phyloP scores from a whole-genome alignment of 2,329 filamentous ascomycete species.

The Phialophora verrucosa region DNA sequence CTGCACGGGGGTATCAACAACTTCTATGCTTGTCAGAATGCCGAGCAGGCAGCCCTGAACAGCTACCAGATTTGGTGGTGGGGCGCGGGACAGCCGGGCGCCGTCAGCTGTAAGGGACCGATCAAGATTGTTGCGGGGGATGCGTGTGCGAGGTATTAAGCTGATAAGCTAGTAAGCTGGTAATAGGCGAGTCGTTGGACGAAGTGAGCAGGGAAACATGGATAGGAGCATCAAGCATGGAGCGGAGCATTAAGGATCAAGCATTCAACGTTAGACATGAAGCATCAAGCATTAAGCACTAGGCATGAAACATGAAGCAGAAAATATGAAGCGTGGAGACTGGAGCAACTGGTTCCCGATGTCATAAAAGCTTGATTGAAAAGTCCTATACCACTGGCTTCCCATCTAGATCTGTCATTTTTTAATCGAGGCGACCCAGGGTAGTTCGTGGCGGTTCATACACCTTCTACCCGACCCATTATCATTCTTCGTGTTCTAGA shows the following conservation, averaged over 20 bases:
- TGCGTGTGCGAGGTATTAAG: slow-evolving; percentile 3
- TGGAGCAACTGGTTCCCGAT: background rate
- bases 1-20: slow-evolving; percentile 17
- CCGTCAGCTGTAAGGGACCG: slow-evolving; percentile 22
- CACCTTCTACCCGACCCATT: too few relatives aligned
- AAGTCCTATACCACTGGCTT: background rate
- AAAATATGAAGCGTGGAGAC: too few relatives aligned
- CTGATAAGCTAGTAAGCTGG: too few relatives aligned
- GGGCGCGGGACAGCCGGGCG: background rate
- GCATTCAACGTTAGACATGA: background rate
- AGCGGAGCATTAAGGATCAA: background rate
- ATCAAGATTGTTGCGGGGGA: slow-evolving; percentile 7
- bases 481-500: slow-evolving; percentile 8
- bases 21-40: slow-evolving; percentile 28
- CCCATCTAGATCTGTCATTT: background rate
- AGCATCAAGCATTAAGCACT: background rate
- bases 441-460: too few relatives aligned
- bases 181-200: background rate
- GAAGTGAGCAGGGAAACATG: background rate
- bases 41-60: slow-evolving; percentile 11
- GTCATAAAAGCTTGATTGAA: too few relatives aligned
- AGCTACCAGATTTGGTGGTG: slow-evolving; percentile 28
- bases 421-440: background rate
- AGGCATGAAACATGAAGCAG: too few relatives aligned
- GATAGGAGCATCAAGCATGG: background rate